Percentiles rank a stretch among this genome's conserved stretches.
Evolutionary conservation across 768 basidiomycete species (phyloP).

Genomic region (Termitomyces sp.): DNA sequence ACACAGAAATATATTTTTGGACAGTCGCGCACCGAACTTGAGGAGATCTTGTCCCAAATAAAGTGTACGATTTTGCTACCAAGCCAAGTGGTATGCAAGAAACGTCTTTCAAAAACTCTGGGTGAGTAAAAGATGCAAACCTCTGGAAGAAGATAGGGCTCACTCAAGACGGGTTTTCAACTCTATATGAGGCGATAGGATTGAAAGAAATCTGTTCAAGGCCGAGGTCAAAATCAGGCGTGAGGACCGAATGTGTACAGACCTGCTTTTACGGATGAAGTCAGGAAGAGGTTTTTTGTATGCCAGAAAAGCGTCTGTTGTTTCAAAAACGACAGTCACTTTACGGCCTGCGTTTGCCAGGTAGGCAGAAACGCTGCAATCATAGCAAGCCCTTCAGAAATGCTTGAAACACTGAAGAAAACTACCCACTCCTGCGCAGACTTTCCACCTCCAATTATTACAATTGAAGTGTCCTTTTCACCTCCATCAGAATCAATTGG

Average conservation of each 20-base stretch:
- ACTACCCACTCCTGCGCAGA: constrained; percentile 55
- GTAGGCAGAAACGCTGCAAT: constrained; percentile 42
- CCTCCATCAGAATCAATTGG: constrained; percentile 13
- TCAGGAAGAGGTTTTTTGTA: constrained; percentile 43
- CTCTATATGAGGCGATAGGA: constrained; percentile 46
- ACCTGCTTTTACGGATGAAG: constrained; percentile 61
- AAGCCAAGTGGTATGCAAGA: constrained; percentile 58
- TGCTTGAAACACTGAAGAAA: neutral
- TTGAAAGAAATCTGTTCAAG: constrained; percentile 37
- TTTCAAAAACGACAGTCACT: constrained; percentile 51
- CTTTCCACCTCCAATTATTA: constrained; percentile 64
- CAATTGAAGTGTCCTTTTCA: constrained; percentile 23
- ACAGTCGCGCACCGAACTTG: neutral
- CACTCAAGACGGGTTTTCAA: constrained; percentile 53
- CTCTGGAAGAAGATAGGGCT: constrained; percentile 14
- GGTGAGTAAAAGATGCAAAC: neutral
- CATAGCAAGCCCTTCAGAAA: neutral
- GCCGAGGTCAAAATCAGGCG: neutral
- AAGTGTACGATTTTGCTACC: constrained; percentile 47
- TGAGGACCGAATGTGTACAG: neutral
- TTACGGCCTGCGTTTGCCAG: constrained; percentile 45
- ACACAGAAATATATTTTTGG: neutral
- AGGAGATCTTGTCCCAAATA: constrained; percentile 42
- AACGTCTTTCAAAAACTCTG: constrained; percentile 29
- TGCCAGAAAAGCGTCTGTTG: constrained; percentile 48